A percentile compares a stretch with the other conserved stretches of the same genome.
These are phyloP conservation scores for Fragaria vesca DNA, from an alignment of 306 rosid species.

Conservation along the genomic window DNA sequence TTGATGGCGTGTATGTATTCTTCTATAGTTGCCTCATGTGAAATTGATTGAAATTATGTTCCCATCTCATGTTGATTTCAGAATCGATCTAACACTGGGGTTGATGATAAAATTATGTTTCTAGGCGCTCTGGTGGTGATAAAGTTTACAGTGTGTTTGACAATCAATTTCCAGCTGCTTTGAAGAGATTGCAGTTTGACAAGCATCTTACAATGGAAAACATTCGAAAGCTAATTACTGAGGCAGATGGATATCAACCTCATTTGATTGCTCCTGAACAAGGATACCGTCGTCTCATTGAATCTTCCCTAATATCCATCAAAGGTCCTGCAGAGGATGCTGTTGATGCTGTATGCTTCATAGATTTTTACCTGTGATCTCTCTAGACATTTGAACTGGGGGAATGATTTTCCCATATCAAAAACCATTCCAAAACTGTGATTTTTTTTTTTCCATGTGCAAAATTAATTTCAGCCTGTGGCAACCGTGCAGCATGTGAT, in stretches of 20 bases:
- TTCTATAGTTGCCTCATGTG: not conserved
- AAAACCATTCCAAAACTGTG: not conserved
- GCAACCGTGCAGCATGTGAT: constrained; percentile 7
- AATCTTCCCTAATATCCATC: constrained; percentile 35
- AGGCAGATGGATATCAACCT: constrained; percentile 55
- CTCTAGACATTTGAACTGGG: not conserved
- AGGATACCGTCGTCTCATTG: constrained; percentile 51
- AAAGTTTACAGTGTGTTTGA: constrained; percentile 42
- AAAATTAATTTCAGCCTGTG: not conserved
- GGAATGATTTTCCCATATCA: not conserved
- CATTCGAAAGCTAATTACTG: constrained; percentile 42
- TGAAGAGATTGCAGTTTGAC: constrained; percentile 46
- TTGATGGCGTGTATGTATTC: constrained; percentile 45
- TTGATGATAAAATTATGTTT: constrained; percentile 8
- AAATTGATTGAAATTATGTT: constrained; percentile 5
- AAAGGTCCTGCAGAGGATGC: constrained; percentile 52
- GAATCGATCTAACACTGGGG: not conserved
- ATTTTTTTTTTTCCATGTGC: not conserved
- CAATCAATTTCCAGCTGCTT: constrained; percentile 47
- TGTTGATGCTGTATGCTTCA: constrained; percentile 38
- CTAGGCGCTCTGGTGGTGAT: constrained; percentile 51
- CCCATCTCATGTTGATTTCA: constrained; percentile 1
- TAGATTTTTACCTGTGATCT: not conserved
- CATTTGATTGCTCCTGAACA: constrained; percentile 53
- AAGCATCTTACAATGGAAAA: constrained; percentile 39